Conservation (phyloP, 805 yeast genomes). For the Kuraishia ogatae region DNA sequence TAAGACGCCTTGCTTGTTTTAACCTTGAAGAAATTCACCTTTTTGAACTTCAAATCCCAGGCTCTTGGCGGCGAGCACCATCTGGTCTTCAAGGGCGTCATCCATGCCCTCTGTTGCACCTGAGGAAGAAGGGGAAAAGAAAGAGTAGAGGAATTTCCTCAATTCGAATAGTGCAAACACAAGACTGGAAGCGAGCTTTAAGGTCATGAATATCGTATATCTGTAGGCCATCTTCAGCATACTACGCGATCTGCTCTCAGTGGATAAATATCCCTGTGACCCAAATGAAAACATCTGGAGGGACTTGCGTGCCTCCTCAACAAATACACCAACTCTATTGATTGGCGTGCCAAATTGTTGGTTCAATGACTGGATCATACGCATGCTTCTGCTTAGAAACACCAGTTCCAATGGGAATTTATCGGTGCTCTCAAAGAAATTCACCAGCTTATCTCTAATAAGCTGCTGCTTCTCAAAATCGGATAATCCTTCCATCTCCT, state of each 20-base stretch:
- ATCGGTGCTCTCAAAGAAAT: conserved; percentile 51
- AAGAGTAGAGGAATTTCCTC: background rate
- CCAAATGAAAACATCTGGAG: background rate
- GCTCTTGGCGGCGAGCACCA: conserved; percentile 3
- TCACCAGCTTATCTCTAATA: conserved; percentile 38
- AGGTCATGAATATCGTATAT: background rate
- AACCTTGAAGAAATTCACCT: background rate
- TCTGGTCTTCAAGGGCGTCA: conserved; percentile 3
- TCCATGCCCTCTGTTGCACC: conserved; percentile 1
- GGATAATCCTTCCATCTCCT: conserved; percentile 19
- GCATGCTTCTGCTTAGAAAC: conserved; percentile 61
- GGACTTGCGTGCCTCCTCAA: conserved; percentile 38
- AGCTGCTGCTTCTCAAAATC: conserved; percentile 33
- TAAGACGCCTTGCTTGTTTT: no score
- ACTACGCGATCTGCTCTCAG: background rate
- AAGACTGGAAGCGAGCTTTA: background rate
- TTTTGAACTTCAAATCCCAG: conserved; percentile 2
- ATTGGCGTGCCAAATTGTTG: conserved; percentile 62
- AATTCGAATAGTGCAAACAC: conserved; percentile 1
- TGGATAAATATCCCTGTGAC: background rate
- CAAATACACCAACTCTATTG: conserved; percentile 59
- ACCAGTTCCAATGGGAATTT: conserved; percentile 60
- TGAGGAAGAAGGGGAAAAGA: background rate
- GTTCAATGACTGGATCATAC: conserved; percentile 67
- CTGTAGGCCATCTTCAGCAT: background rate